These are phyloP conservation scores for Monosporascus sp. DNA, from an alignment of 2,329 filamentous ascomycete species.

Conservation along the genomic window DNA sequence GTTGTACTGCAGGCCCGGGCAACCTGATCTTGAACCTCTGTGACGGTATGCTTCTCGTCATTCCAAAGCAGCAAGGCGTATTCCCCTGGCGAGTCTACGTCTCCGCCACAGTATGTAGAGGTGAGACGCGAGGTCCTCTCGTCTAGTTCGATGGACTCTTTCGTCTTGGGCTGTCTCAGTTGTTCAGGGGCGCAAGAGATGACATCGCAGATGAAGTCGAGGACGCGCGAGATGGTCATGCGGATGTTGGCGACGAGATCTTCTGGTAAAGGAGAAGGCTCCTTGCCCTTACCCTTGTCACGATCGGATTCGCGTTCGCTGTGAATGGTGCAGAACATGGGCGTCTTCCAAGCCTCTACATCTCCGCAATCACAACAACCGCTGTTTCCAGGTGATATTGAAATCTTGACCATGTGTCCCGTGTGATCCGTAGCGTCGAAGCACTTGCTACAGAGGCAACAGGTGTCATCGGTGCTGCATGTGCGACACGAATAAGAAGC, in stretches of 20 bases:
- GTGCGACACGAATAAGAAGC: slow-evolving; percentile 92
- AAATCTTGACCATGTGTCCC: slow-evolving; percentile 86
- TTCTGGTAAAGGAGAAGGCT: slow-evolving; percentile 57
- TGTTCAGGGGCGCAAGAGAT: slow-evolving; percentile 98
- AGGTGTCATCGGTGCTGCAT: slow-evolving; percentile 91
- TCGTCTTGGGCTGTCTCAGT: slow-evolving; percentile 77
- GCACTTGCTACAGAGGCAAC: slow-evolving; percentile 87
- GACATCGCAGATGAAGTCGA: slow-evolving; percentile 97
- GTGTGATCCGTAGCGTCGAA: slow-evolving; percentile 95
- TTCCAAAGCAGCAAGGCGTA: slow-evolving; percentile 93
- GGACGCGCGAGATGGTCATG: slow-evolving; percentile 76
- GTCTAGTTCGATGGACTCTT: slow-evolving; percentile 74
- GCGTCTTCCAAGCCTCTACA: slow-evolving; percentile 84
- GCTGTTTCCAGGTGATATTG: slow-evolving; percentile 81
- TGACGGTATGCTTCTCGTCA: slow-evolving; percentile 95
- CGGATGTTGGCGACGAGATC: slow-evolving; percentile 74
- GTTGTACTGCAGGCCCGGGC: slow-evolving; percentile 79
- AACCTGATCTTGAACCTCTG: slow-evolving; percentile 86
- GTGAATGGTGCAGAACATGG: slow-evolving; percentile 90
- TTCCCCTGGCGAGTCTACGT: slow-evolving; percentile 63
- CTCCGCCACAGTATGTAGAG: slow-evolving; percentile 67
- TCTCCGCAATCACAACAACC: slow-evolving; percentile 98
- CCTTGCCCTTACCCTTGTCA: slow-evolving; percentile 57
- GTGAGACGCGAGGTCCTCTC: slow-evolving; percentile 74
- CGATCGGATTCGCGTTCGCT: slow-evolving; percentile 53